Evolutionary conservation across 208 protist genomes (phyloP), one percentile per base, ranked within the genome.

Genomic region (Zelonia costaricensis): DNA sequence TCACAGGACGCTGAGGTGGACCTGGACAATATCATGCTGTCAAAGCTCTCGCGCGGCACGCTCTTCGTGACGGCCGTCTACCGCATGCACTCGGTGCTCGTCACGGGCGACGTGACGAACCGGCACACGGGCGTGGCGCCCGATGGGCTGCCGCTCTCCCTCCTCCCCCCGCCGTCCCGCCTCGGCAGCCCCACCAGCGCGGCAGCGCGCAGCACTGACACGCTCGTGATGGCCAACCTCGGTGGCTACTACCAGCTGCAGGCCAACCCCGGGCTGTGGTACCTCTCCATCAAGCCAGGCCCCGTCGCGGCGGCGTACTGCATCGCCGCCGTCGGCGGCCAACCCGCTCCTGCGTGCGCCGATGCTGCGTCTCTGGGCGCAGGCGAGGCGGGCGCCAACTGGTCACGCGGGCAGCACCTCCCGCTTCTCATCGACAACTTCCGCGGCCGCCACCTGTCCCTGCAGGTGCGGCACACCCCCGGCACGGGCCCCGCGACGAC

Each of bases 191-290:
- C 3, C 45, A 35, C 45, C 20, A n/a, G n/a, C n/a, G 35, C 39
- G 30, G 31, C 31, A 23, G 48, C 16, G 18, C 52, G 48, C 28
- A 56, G 56, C 76, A 80, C 75, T 8, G 97, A 99, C 71, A 99
- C 98, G 25, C 76, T 98, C 18, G 98, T 99, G 13, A 99, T 99
- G 98, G 69, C 79, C 16, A 98, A 97, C 63, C 62, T 56, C 31
- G 40, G 92, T 28, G 98, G 97, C 38, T 99, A 99, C 74, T 99
- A 98, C 69, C 98, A 99, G 83, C 83, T 99, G 7, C 90, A 98
- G 57, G 86, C 88, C 1, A 61, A 70, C 15, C 97, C 97, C 9
- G 97, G 95, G 38, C 44, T 95, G 27, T 98, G 86, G 84, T 62
- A 71, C 45, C 62, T 99, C 7, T 68, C 59, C 4, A 46, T 98